Conservation (phyloP, 1,284 basidiomycete species). For the Malassezia sp. region DNA sequence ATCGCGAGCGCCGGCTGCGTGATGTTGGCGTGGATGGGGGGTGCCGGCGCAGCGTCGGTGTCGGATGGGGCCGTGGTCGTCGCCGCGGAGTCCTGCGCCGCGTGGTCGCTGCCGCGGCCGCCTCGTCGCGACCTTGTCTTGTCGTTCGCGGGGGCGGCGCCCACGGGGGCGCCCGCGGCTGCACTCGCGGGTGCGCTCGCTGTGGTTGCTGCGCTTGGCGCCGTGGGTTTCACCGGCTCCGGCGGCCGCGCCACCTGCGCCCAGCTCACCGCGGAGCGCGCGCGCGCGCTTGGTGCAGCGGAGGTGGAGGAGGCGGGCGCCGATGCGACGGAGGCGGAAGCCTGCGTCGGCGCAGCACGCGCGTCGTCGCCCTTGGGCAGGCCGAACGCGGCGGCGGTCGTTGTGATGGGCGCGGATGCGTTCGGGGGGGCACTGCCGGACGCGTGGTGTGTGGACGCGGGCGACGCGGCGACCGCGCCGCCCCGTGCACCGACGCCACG, state of each 20-base stretch:
- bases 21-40: conserved; percentile 4
- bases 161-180: neutral
- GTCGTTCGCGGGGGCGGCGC: neutral
- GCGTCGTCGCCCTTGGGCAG: neutral
- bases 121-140: too few species aligned
- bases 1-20: conserved; percentile 4
- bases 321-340: too few species aligned
- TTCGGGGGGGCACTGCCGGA: too few species aligned
- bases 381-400: conserved; percentile 10
- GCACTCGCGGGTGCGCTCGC: neutral
- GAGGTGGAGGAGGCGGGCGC: too few species aligned
- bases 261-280: conserved; percentile 36
- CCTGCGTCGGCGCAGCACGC: conserved; percentile 28
- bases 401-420: conserved; percentile 15
- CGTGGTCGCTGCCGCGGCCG: conserved; percentile 11
- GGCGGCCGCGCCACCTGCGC: conserved; percentile 39
- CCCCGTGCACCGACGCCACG: conserved; percentile 13
- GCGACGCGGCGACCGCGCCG: neutral
- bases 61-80: neutral
- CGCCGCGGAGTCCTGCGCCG: conserved; percentile 1
- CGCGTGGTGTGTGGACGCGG: conserved; percentile 1
- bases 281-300: conserved; percentile 18
- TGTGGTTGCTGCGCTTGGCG: neutral
- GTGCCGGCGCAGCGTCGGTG: neutral
- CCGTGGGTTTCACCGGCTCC: conserved; percentile 3